These are phyloP conservation scores for Rhodotorula sp. DNA, from an alignment of 1,284 basidiomycete genomes.

Conservation along the genomic window DNA sequence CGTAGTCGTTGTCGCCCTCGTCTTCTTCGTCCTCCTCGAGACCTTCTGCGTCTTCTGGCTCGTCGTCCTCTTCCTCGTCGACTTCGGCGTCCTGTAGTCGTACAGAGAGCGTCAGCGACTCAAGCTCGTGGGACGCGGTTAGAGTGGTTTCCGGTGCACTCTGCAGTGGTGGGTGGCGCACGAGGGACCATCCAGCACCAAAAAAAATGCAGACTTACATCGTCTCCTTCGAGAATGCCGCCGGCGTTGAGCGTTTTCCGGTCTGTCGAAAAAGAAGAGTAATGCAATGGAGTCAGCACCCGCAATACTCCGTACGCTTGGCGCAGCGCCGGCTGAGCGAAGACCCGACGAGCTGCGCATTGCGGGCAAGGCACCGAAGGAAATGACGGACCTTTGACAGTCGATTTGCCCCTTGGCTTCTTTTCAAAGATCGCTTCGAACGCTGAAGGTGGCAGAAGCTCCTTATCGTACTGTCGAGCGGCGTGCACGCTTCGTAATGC, in stretches of 20 bases:
- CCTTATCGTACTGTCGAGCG: conserved; percentile 21
- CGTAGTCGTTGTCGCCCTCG: conserved; percentile 35
- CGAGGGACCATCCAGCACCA: background rate
- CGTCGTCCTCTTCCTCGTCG: conserved; percentile 11
- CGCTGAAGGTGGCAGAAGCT: conserved; percentile 25
- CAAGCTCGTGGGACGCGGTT: too few species aligned
- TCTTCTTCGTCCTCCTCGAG: conserved; percentile 28
- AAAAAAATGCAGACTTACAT: conserved; percentile 18
- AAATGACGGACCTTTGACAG: conserved; percentile 6
- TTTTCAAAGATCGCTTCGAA: conserved; percentile 35
- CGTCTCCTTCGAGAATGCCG: conserved; percentile 33
- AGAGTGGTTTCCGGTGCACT: too few species aligned
- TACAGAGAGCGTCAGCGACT: too few species aligned
- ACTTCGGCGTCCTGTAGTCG: background rate
- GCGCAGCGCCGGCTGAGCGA: too few species aligned
- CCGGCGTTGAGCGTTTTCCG: conserved; percentile 9
- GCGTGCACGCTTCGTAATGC: conserved; percentile 24
- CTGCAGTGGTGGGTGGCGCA: background rate
- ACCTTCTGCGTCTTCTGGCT: conserved; percentile 15
- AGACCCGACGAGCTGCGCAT: too few species aligned
- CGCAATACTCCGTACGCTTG: too few species aligned
- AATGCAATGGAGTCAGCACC: background rate
- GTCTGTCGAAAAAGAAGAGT: background rate
- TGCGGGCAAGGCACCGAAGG: background rate
- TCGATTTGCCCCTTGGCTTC: conserved; percentile 21